phyloP scores from a whole-genome alignment of 1,284 basidiomycete species.

The Cystobasidium slooffiae region DNA sequence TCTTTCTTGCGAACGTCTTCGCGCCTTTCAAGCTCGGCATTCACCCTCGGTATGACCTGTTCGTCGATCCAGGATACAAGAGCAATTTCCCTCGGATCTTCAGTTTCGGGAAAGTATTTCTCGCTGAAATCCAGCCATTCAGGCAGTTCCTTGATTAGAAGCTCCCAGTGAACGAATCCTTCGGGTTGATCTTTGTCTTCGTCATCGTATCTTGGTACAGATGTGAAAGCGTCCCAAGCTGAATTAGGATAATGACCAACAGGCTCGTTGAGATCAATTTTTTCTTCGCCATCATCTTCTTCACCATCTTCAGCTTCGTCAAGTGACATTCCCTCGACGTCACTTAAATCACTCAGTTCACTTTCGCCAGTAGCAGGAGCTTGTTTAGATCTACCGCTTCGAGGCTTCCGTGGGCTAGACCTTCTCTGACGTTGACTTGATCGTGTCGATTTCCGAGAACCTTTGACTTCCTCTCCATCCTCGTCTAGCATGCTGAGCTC shows the following conservation, averaged over 20 bases:
- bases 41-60: slow-evolving; percentile 65
- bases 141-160: slow-evolving; percentile 62
- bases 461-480: slow-evolving; percentile 10
- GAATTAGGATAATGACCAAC: slow-evolving; percentile 32
- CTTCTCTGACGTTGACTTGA: slow-evolving; percentile 15
- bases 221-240: slow-evolving; percentile 16
- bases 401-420: slow-evolving; percentile 32
- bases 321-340: slow-evolving; percentile 30
- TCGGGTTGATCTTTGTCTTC: slow-evolving; percentile 44
- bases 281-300: slow-evolving; percentile 27
- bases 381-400: background rate
- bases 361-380: slow-evolving; percentile 2
- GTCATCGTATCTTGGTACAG: slow-evolving; percentile 17
- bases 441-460: background rate
- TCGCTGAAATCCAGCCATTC: slow-evolving; percentile 14
- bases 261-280: slow-evolving; percentile 1
- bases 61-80: slow-evolving; percentile 71
- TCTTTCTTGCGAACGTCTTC: slow-evolving; percentile 32
- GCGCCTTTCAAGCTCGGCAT: slow-evolving; percentile 23
- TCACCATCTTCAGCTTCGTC: slow-evolving; percentile 39
- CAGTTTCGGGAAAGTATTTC: slow-evolving; percentile 67
- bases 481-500: slow-evolving; percentile 34
- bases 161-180: slow-evolving; percentile 80
- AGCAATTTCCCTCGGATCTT: slow-evolving; percentile 76
- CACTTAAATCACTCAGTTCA: slow-evolving; percentile 23